Conservation (phyloP, 208 protist genomes). For the Leishmania tarentolae region DNA sequence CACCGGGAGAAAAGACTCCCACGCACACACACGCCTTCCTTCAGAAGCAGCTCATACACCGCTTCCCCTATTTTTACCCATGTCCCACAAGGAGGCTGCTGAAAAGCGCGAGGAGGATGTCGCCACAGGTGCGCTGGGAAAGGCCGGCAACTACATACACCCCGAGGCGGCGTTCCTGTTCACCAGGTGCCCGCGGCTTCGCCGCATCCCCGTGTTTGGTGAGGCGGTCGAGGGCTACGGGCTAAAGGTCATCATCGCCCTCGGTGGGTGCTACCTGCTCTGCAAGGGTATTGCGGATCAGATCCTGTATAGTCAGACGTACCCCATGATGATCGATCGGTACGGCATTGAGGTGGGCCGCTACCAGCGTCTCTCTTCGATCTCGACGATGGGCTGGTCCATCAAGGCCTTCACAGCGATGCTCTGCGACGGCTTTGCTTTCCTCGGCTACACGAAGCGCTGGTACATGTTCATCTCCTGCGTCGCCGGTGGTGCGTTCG, state of each 20-base stretch:
- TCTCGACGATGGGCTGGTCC: background rate
- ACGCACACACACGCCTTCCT: too few relatives aligned
- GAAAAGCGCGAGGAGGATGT: too few relatives aligned
- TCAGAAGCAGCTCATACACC: too few relatives aligned
- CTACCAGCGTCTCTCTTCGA: background rate
- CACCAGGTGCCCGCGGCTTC: constrained; percentile 23
- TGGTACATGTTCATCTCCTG: background rate
- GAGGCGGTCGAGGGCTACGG: constrained; percentile 39
- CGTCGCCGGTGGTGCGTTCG: background rate
- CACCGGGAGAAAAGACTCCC: too few relatives aligned
- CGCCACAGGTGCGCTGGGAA: too few relatives aligned
- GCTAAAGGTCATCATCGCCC: constrained; percentile 20
- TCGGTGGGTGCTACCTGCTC: constrained; percentile 47
- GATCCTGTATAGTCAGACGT: constrained; percentile 30
- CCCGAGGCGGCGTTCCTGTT: constrained; percentile 38
- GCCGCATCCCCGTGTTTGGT: constrained; percentile 47
- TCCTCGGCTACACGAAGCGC: constrained; percentile 1
- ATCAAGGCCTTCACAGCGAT: background rate
- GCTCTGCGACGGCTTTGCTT: background rate
- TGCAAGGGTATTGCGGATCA: constrained; percentile 61
- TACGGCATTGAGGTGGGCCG: background rate
- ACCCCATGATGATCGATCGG: background rate
- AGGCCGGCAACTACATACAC: constrained; percentile 28
- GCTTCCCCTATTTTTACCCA: too few relatives aligned
- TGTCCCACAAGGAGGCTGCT: too few relatives aligned